Evolutionary conservation across 768 basidiomycete species (phyloP), one percentile per base, ranked within the genome.

Genomic region (Kwoniella dendrophila): DNA sequence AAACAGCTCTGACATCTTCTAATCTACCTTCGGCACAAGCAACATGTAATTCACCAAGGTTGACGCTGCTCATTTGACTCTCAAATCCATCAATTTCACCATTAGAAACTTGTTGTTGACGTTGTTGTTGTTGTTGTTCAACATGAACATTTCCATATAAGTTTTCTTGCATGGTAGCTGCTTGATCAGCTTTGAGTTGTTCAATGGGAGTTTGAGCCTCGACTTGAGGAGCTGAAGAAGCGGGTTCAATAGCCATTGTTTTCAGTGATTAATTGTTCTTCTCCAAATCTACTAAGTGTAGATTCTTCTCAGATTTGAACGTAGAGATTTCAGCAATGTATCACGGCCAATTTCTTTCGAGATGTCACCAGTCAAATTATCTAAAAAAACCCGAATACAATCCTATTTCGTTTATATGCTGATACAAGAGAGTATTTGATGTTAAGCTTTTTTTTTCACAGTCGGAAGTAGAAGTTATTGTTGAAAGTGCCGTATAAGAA

Each of bases 21-120:
- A 78, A 38, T 33, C 68, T 72, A 3, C 77, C 77, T 49, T 72
- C 71, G 5, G 71, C 75, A 57, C 75, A 77, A 36, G 66, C 67
- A 27, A 60, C 55, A 56, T 78, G 77, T 53, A 78, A 58, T 62
- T 71, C 67, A 27, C 51, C 41, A n/a, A 63, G 27, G 34, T 14
- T 40, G 22, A 51, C 62, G 24, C 64, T 44, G 51, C 52, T 63
- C 48, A 67, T 45, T 49, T 63, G 62, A 14, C 40, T 40, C 14
- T 60, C 50, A 12, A 53, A 59, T 51, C 58, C 58, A 20, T 58
- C 56, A 8, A 49, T 34, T 26, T 32, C 48, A 18, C 38, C 58
- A 44, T 22, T 49, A 24, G 32, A 32, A 10, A 33, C 10, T 48
- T 45, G 56, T n/a, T n/a, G n/a, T n/a, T n/a, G n/a, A n/a, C n/a